Evolutionary conservation across 164 flowering plant species (phyloP), one percentile per base, ranked within the genome.

Genomic region (Vitis cinerea): DNA sequence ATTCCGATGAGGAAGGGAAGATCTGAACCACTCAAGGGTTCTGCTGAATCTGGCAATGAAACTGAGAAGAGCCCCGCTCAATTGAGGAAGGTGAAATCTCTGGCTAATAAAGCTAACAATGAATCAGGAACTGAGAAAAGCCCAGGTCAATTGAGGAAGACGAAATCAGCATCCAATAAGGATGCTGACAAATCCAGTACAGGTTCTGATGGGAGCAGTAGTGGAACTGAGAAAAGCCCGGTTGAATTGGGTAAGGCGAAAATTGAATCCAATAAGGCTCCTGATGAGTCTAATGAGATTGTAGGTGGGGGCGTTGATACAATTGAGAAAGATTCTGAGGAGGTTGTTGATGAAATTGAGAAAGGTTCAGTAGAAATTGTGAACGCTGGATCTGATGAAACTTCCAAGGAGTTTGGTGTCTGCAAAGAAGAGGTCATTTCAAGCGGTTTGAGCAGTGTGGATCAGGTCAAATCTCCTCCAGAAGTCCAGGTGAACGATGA

Each of bases 361-460:
- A 71, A 65, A 48, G 68, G 2, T 55, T 69, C 75, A 63, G 54
- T 69, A 58, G 80, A 66, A 19, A 48, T 50, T 51, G 60, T 59
- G 65, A 71, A 62, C 71, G 78, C 37, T 14, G 71, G 76, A 72
- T 75, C 80, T 63, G 86, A 78, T 51, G 83, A 82, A 31, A 63
- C 51, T 19, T 72, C 66, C 57, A 79, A 75, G 50, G 90, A 82
- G 30, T 59, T 79, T 68, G 81, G 68, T 47, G 82, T 74, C 17
- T 78, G 82, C 61, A 71, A 79, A 68, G 93, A 87, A 23, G 81
- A 83, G 76, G 75, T 66, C 17, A 68, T 82, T 49, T 67, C 80
- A 8, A 74, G 67, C 15, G 70, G 67, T 60, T 44, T 13, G 47
- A 69, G 66, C 72, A 78, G 77, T 75, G 84, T 29, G 78, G 70